Evolutionary conservation across 1,284 basidiomycete genomes (phyloP).

Genomic region (Termitomyces sp.): DNA sequence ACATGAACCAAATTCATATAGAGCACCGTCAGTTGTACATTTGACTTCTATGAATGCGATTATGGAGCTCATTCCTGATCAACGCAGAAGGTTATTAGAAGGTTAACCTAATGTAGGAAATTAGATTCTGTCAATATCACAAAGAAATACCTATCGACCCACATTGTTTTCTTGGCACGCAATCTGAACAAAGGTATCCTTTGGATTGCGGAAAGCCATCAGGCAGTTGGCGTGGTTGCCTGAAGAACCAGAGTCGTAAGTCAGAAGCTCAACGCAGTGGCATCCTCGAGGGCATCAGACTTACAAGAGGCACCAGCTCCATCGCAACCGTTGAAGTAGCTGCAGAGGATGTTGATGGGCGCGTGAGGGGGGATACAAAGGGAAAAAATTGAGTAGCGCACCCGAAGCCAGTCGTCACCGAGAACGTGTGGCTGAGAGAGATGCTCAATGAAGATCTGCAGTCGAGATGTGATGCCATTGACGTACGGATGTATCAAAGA

Average conservation of each 20-base stretch:
- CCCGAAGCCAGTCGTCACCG: slow-evolving; percentile 35
- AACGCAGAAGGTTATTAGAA: slow-evolving; percentile 29
- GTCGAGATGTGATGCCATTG: not conserved
- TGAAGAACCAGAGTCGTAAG: slow-evolving; percentile 4
- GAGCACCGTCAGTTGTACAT: not conserved
- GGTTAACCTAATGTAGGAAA: slow-evolving; percentile 22
- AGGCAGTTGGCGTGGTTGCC: slow-evolving; percentile 28
- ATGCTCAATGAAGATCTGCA: not conserved
- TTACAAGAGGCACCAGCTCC: slow-evolving; percentile 25
- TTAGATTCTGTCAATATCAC: not conserved
- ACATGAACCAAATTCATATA: not conserved
- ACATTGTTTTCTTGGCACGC: slow-evolving; percentile 34
- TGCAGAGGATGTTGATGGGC: slow-evolving; percentile 4
- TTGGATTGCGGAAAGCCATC: slow-evolving; percentile 29
- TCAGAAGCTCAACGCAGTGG: not conserved
- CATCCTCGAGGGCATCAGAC: not conserved
- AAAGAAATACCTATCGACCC: slow-evolving; percentile 5
- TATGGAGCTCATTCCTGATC: not conserved
- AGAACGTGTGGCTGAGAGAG: slow-evolving; percentile 29
- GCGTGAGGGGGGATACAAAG: not conserved
- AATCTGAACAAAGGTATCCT: slow-evolving; percentile 31
- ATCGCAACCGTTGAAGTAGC: slow-evolving; percentile 37
- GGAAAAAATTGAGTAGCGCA: slow-evolving; percentile 11
- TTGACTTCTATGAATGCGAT: not conserved
- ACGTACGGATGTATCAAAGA: slow-evolving; percentile 39